Percentiles rank a stretch among this genome's conserved stretches.
These are phyloP conservation scores for Leccinum boreale DNA, from an alignment of 768 basidiomycete genomes.

Conservation along the genomic window DNA sequence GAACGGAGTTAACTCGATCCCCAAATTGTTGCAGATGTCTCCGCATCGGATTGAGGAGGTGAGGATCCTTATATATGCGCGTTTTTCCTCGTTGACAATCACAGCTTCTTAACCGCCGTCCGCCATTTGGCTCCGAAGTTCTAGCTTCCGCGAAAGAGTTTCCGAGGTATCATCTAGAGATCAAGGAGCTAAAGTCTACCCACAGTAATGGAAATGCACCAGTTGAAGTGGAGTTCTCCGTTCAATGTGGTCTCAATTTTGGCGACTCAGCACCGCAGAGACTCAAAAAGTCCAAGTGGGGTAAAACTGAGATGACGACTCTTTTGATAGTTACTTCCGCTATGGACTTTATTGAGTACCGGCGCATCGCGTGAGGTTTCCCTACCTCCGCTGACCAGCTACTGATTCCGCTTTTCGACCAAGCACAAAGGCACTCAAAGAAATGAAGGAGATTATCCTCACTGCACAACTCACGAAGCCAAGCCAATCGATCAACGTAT, in stretches of 20 bases:
- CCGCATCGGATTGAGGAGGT: slow-evolving; percentile 66
- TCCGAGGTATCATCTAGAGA: slow-evolving; percentile 57
- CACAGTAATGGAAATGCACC: slow-evolving; percentile 46
- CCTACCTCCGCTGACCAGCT: background rate
- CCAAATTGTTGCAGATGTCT: slow-evolving; percentile 50
- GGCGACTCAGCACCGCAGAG: slow-evolving; percentile 34
- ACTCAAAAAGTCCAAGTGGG: slow-evolving; percentile 43
- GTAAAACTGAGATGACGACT: slow-evolving; percentile 58
- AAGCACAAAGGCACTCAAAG: slow-evolving; percentile 68
- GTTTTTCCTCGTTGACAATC: slow-evolving; percentile 3
- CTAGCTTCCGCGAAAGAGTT: slow-evolving; percentile 58
- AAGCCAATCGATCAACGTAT: slow-evolving; percentile 63
- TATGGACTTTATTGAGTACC: slow-evolving; percentile 70
- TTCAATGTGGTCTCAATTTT: slow-evolving; percentile 53
- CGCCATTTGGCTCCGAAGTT: slow-evolving; percentile 73
- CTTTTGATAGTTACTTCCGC: slow-evolving; percentile 79
- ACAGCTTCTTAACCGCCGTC: slow-evolving; percentile 69
- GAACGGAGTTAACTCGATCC: slow-evolving; percentile 65
- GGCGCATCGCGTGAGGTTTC: slow-evolving; percentile 62
- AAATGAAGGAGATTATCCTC: slow-evolving; percentile 58
- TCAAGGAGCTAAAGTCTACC: slow-evolving; percentile 46
- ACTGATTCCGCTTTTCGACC: slow-evolving; percentile 5
- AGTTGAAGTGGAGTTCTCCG: slow-evolving; percentile 52
- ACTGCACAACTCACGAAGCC: slow-evolving; percentile 63
- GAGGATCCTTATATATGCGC: background rate